phyloP scores from a whole-genome alignment of 371 early-diverging fungal species.

The Syncephalastrum monosporum region DNA sequence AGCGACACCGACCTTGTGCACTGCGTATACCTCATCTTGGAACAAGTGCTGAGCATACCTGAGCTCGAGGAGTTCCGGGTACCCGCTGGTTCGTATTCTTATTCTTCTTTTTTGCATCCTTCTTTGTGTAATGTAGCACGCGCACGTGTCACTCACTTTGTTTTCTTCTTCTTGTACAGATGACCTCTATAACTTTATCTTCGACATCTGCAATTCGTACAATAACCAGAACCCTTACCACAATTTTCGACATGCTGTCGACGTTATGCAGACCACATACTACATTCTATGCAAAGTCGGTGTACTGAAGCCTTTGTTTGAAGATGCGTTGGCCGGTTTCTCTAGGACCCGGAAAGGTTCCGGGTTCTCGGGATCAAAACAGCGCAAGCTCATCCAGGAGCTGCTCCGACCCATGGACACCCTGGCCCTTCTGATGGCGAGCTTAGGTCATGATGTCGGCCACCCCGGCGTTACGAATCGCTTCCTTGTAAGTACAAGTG shows the following conservation, averaged over 20 bases:
- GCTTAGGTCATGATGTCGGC: conserved; percentile 83
- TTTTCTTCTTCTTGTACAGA: conserved; percentile 27
- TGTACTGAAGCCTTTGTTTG: conserved; percentile 21
- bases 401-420: conserved; percentile 66
- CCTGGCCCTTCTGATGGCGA: conserved; percentile 73
- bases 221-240: conserved; percentile 82
- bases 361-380: neutral
- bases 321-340: neutral
- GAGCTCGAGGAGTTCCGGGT: conserved; percentile 56
- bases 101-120: no score
- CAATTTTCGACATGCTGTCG: conserved; percentile 85
- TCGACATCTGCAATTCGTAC: conserved; percentile 70
- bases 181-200: conserved; percentile 59
- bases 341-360: no score
- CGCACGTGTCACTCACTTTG: neutral
- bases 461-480: conserved; percentile 87
- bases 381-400: conserved; percentile 28
- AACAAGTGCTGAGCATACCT: conserved; percentile 58
- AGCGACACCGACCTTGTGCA: conserved; percentile 56
- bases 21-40: conserved; percentile 57
- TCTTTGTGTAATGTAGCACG: no score
- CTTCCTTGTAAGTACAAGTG: conserved; percentile 56
- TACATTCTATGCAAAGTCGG: conserved; percentile 73
- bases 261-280: conserved; percentile 81
- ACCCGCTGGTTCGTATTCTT: conserved; percentile 46